Conservation (phyloP, 768 basidiomycete genomes). For the Tylopilus cervinicoccineus region DNA sequence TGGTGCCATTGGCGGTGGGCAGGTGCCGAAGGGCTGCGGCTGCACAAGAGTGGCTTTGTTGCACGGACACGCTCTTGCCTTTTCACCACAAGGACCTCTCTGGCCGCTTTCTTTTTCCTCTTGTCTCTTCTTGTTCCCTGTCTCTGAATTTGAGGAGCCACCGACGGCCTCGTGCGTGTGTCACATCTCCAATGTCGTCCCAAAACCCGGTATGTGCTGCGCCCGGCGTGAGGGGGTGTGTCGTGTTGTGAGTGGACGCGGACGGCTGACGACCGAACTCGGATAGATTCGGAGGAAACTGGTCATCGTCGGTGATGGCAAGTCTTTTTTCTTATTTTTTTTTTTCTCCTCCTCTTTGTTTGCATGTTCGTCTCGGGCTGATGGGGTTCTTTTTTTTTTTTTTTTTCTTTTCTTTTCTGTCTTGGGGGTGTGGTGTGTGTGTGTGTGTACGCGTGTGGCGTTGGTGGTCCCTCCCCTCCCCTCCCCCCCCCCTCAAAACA, state of each 20-base stretch:
- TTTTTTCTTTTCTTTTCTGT: not conserved
- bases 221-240: not conserved
- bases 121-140: no score
- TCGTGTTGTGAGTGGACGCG: not conserved
- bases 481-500: no score
- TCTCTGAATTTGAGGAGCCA: no score
- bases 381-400: no score
- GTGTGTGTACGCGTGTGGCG: no score
- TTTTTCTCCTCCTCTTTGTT: not conserved
- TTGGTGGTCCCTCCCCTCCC: no score
- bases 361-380: no score
- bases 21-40: constrained; percentile 27
- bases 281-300: constrained; percentile 87
- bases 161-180: not conserved
- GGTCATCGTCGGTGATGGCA: constrained; percentile 96
- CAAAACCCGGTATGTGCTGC: constrained; percentile 55
- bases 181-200: constrained; percentile 37
- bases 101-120: not conserved
- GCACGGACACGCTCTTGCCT: constrained; percentile 13
- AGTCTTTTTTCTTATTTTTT: constrained; percentile 30
- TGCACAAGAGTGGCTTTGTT: constrained; percentile 23
- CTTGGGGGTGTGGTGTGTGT: no score
- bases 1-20: constrained; percentile 22
- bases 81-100: constrained; percentile 11
- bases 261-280: not conserved